Base-by-base conservation (phyloP, 257 asterid species). In the Nicotiana undulata region DNA sequence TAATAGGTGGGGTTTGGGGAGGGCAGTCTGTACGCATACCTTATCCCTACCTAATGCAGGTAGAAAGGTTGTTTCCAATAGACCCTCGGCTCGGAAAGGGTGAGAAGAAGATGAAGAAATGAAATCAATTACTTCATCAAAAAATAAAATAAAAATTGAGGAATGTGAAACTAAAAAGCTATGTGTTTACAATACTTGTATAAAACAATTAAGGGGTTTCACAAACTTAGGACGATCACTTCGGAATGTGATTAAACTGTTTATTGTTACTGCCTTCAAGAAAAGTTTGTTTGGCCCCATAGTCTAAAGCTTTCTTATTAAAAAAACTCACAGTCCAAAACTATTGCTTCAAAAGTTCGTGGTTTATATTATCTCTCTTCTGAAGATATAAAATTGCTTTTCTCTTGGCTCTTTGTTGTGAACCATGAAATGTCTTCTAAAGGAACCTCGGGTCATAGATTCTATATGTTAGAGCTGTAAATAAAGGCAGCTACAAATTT, bases 361-460 rank as follows among this genome's bases (percentile, higher is more conserved):
- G 37, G 59, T 44, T 44, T 70, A 20, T 20, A 11, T 46, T 28
- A 13, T 46, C 34, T 70, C 77, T 70, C 77, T 70, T 22, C 37
- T 70, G 37, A 20, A 40, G 56, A 20, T 37, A 37, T 68, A 40
- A 10, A 40, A 51, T 68, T 68, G 12, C 20, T 70, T 20, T 40
- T 13, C 18, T 70, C 77, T 70, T 70, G 59, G 77, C 32, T 70
- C 46, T 70, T 70, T 20, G 49, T 70, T 70, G 59, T 44, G 77
- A 44, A 44, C 37, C 37, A 70, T 68, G 76, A 68, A 37, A 40
- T 68, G n/a, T 68, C 32, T 40, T 40, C 76, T 68, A 68, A 40
- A 68, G 56, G 11, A 68, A 68, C n/a, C 55, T 40, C 12, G 6
- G 17, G 56, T 20, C 56, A 20, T 68, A 40, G n/a, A 68, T 68